phyloP scores from a whole-genome alignment of 768 basidiomycete genomes.

The Boletales sp. region DNA sequence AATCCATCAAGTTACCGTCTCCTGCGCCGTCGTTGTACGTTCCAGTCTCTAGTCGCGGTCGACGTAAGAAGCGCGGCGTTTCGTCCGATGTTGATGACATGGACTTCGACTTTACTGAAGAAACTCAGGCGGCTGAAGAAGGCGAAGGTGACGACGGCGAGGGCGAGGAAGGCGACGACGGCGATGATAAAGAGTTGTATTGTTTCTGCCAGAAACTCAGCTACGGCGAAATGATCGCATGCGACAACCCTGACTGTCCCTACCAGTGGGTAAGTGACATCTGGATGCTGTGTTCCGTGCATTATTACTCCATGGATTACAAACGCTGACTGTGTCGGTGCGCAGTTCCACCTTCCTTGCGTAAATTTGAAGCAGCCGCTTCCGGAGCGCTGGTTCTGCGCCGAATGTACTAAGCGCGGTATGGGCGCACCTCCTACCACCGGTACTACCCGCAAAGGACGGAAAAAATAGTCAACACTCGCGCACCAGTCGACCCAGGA shows the following conservation, averaged over 20 bases:
- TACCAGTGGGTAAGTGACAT: constrained; percentile 57
- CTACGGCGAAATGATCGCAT: constrained; percentile 68
- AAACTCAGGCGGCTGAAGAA: constrained; percentile 27
- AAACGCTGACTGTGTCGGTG: constrained; percentile 10
- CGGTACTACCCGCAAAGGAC: constrained; percentile 36
- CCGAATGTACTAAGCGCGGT: constrained; percentile 44
- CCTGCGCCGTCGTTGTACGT: constrained; percentile 30
- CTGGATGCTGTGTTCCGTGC: neutral
- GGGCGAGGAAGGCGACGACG: constrained; percentile 47
- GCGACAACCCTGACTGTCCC: constrained; percentile 53
- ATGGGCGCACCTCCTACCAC: constrained; percentile 29
- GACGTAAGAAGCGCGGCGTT: constrained; percentile 34
- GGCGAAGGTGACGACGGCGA: constrained; percentile 34
- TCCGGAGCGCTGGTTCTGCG: constrained; percentile 58
- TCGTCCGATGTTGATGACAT: constrained; percentile 33
- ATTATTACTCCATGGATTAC: constrained; percentile 1
- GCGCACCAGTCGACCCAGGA: too few relatives aligned
- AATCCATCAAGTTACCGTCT: constrained; percentile 35
- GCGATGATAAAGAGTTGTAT: constrained; percentile 56
- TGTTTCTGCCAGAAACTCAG: constrained; percentile 62
- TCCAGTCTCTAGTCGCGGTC: constrained; percentile 28
- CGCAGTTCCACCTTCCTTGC: constrained; percentile 60
- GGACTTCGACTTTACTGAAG: constrained; percentile 34
- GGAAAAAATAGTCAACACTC: constrained; percentile 34
- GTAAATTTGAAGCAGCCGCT: constrained; percentile 54